phyloP scores from a whole-genome alignment of 164 flowering plant genomes.

The Magnolia officinalis region DNA sequence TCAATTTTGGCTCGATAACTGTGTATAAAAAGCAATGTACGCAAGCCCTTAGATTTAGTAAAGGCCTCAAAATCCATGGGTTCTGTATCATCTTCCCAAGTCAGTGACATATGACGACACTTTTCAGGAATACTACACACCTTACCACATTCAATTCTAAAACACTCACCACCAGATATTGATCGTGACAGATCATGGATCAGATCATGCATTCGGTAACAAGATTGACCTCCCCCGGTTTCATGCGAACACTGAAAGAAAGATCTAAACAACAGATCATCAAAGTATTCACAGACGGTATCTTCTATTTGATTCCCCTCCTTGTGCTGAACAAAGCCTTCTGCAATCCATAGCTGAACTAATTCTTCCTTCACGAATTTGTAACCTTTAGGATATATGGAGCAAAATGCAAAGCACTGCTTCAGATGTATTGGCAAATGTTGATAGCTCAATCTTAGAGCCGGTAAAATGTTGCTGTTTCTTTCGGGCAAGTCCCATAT shows the following conservation, averaged over 20 bases:
- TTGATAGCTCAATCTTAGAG: constrained; percentile 5
- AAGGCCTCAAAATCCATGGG: neutral
- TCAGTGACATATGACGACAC: constrained; percentile 5
- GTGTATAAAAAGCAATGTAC: neutral
- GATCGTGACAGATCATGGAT: constrained; percentile 5
- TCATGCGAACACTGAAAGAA: neutral
- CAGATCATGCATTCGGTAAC: constrained; percentile 10
- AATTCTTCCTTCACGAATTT: neutral
- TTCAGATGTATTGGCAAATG: constrained; percentile 7
- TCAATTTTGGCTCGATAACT: neutral
- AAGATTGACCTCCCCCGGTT: neutral
- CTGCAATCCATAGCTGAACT: constrained; percentile 6
- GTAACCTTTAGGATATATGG: constrained; percentile 9
- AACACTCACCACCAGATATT: neutral
- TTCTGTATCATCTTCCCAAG: neutral
- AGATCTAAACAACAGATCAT: neutral
- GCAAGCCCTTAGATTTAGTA: neutral
- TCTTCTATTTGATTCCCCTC: neutral
- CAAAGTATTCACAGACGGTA: neutral
- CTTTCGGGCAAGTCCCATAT: constrained; percentile 1
- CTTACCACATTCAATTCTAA: neutral
- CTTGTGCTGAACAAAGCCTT: constrained; percentile 2
- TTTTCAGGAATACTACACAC: neutral
- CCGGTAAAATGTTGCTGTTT: neutral
- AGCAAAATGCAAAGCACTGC: constrained; percentile 9